phyloP scores from a whole-genome alignment of 1,284 basidiomycete genomes.

The Austroboletus novae-zelandiae region DNA sequence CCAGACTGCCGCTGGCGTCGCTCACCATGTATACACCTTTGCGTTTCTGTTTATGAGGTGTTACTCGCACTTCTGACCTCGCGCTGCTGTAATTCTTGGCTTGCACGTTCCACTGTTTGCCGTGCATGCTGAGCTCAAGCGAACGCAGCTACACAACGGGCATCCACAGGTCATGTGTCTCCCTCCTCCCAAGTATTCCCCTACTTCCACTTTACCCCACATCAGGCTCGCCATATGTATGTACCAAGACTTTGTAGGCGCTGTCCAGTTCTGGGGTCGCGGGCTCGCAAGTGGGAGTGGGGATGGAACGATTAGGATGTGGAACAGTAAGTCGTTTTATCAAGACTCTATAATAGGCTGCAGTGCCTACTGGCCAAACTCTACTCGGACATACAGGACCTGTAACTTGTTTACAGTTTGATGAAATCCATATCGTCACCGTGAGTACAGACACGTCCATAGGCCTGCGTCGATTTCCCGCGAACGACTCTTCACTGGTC shows the following conservation, averaged over 20 bases:
- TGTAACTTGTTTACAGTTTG: constrained; percentile 94
- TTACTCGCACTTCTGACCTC: too few species aligned
- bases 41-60: too few species aligned
- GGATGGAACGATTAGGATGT: constrained; percentile 96
- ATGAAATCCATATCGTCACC: constrained; percentile 90
- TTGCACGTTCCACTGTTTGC: too few species aligned
- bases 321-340: constrained; percentile 79
- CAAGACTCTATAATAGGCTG: constrained; percentile 2
- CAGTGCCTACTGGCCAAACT: constrained; percentile 98
- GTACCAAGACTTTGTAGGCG: constrained; percentile 97
- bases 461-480: background rate
- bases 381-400: constrained; percentile 92
- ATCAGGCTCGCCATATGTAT: too few species aligned
- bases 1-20: constrained; percentile 80
- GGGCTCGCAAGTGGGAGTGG: constrained; percentile 96
- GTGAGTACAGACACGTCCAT: constrained; percentile 45
- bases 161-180: too few species aligned
- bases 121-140: too few species aligned
- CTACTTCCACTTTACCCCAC: too few species aligned
- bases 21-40: too few species aligned
- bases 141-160: too few species aligned
- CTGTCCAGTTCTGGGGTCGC: constrained; percentile 98
- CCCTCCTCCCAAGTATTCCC: too few species aligned
- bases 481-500: too few species aligned
- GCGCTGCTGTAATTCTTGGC: too few species aligned